A percentile compares a stretch with the other conserved stretches of the same genome.
These are phyloP conservation scores for Meripilus lineatus DNA, from an alignment of 1,284 basidiomycete genomes.

Conservation along the genomic window DNA sequence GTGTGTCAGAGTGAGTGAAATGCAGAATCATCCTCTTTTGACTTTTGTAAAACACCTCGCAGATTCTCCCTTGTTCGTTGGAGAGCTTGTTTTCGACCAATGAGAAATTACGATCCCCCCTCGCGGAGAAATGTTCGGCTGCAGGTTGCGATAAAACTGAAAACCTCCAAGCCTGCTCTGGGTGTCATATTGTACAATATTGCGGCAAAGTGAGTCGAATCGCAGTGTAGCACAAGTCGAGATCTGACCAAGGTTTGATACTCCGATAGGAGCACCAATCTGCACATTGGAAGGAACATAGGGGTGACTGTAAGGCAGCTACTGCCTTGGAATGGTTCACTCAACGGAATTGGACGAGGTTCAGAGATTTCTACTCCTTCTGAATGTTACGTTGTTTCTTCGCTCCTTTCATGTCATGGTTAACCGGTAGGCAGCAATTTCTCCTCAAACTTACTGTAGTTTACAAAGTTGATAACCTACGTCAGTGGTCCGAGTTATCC, in stretches of 20 bases:
- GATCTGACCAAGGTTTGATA: neutral
- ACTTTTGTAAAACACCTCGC: neutral
- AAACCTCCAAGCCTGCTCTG: slow-evolving; percentile 1
- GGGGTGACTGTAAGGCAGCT: slow-evolving; percentile 5
- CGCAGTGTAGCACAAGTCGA: neutral
- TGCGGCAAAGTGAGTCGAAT: slow-evolving; percentile 3
- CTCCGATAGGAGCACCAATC: slow-evolving; percentile 7
- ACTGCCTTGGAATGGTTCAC: slow-evolving; percentile 7
- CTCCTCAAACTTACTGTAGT: no score
- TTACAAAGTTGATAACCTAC: no score
- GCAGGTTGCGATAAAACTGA: slow-evolving; percentile 4
- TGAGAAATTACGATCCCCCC: slow-evolving; percentile 4
- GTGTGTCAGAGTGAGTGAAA: slow-evolving; percentile 4
- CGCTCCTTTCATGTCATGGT: no score
- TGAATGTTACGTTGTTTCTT: no score
- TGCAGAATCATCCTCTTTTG: neutral
- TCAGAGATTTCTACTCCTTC: no score
- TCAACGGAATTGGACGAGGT: slow-evolving; percentile 6
- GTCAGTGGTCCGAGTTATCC: no score
- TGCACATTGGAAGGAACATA: slow-evolving; percentile 8
- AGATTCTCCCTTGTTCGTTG: slow-evolving; percentile 10
- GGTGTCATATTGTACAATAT: slow-evolving; percentile 5
- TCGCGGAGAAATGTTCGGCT: slow-evolving; percentile 1
- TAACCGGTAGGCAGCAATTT: no score
- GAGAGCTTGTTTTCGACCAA: slow-evolving; percentile 2